phyloP scores from a whole-genome alignment of 2,329 filamentous ascomycete genomes.

The Venturiaceae sp. region DNA sequence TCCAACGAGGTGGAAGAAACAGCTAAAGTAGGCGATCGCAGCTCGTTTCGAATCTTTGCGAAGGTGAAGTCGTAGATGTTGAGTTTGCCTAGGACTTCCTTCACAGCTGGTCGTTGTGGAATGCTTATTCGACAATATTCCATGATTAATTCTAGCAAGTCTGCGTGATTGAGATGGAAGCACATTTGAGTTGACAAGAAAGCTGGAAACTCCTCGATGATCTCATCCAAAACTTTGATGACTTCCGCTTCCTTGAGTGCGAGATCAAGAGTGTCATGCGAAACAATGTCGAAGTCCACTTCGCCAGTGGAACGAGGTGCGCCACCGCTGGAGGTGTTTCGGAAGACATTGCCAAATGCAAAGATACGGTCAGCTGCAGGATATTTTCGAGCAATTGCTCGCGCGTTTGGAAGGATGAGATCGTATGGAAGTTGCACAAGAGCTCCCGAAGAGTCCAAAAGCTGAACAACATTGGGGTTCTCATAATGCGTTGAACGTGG shows the following conservation, averaged over 20 bases:
- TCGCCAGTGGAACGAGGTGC: conserved; percentile 78
- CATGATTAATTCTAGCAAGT: conserved; percentile 79
- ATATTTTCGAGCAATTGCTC: conserved; percentile 65
- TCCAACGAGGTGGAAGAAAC: conserved; percentile 84
- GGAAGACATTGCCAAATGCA: conserved; percentile 79
- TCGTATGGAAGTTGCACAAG: conserved; percentile 91
- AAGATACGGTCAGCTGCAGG: conserved; percentile 65
- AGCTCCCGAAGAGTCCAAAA: conserved; percentile 78
- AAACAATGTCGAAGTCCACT: conserved; percentile 95
- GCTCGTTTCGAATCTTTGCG: conserved; percentile 71
- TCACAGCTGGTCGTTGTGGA: conserved; percentile 59
- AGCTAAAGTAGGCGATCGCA: conserved; percentile 72
- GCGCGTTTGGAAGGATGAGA: conserved; percentile 78
- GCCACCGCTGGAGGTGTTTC: conserved; percentile 67
- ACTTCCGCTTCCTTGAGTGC: conserved; percentile 88
- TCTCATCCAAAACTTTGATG: conserved; percentile 89
- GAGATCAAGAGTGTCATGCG: conserved; percentile 67
- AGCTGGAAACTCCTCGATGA: conserved; percentile 70
- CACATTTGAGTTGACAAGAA: conserved; percentile 66
- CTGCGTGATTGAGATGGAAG: conserved; percentile 83
- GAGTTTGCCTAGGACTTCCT: conserved; percentile 77
- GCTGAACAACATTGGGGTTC: conserved; percentile 57
- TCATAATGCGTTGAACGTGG: conserved; percentile 73
- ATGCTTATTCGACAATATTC: conserved; percentile 74
- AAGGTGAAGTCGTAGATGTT: conserved; percentile 75